phyloP scores from a whole-genome alignment of 108 stramenopile species.

The Bacterosira constricta region DNA sequence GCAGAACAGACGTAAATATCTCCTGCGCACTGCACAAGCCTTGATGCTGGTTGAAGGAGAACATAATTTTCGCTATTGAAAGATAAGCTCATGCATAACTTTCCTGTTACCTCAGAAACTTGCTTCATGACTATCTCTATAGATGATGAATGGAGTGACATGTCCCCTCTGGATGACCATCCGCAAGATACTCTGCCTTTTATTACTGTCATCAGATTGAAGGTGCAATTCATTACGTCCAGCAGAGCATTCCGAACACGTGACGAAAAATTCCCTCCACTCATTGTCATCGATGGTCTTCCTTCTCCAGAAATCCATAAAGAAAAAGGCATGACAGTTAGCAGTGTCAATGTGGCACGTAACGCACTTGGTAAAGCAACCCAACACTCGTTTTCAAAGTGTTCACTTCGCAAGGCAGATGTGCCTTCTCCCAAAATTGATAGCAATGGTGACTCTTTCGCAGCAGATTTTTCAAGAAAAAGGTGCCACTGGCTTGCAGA shows the following conservation, averaged over 20 bases:
- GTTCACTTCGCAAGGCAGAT: slow-evolving; percentile 1
- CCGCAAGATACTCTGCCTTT: slow-evolving; percentile 9
- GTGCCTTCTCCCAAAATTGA: slow-evolving; percentile 31
- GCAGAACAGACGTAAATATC: slow-evolving; percentile 30
- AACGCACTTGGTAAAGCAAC: slow-evolving; percentile 26
- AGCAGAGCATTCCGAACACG: slow-evolving; percentile 39
- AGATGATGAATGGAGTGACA: neutral
- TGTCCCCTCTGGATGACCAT: neutral
- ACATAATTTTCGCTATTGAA: slow-evolving; percentile 28
- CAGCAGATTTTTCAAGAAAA: slow-evolving; percentile 44
- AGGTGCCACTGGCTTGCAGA: slow-evolving; percentile 50
- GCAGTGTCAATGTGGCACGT: slow-evolving; percentile 14
- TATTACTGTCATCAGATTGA: slow-evolving; percentile 22
- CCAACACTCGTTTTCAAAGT: slow-evolving; percentile 9
- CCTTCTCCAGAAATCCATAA: slow-evolving; percentile 43
- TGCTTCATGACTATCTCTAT: slow-evolving; percentile 33
- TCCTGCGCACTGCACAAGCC: slow-evolving; percentile 33
- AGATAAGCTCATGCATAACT: slow-evolving; percentile 30
- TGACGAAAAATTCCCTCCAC: slow-evolving; percentile 37
- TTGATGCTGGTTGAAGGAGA: slow-evolving; percentile 24
- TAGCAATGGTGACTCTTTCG: slow-evolving; percentile 9
- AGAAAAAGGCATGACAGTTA: slow-evolving; percentile 41
- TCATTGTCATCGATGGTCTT: slow-evolving; percentile 16
- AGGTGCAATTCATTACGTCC: slow-evolving; percentile 10
- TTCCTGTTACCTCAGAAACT: slow-evolving; percentile 20